Evolutionary conservation across 345 rosid genomes (phyloP).

Genomic region (Salix suchowensis): DNA sequence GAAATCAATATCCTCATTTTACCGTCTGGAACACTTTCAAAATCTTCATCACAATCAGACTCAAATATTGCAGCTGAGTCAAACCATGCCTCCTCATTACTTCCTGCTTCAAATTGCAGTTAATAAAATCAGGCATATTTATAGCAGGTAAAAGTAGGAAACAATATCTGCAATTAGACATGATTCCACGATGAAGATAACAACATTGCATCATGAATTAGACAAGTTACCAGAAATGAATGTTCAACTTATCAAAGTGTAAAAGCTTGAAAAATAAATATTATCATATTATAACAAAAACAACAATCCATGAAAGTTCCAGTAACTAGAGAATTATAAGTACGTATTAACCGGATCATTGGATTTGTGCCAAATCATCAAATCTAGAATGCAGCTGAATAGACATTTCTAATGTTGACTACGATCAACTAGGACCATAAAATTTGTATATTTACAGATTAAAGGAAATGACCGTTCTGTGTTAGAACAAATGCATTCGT

Average conservation of each 20-base stretch:
- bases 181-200: background rate
- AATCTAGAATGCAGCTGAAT: background rate
- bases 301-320: background rate
- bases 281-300: background rate
- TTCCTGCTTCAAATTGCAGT: constrained; percentile 15
- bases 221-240: background rate
- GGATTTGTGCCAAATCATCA: background rate
- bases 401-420: no score
- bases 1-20: constrained; percentile 2
- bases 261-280: background rate
- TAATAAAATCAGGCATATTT: constrained; percentile 7
- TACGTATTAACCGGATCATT: no score
- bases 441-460: no score
- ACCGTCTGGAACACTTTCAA: constrained; percentile 29
- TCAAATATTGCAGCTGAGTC: constrained; percentile 24
- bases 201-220: background rate
- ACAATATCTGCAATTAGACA: background rate
- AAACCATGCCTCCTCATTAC: constrained; percentile 33
- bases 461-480: background rate
- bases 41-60: constrained; percentile 32
- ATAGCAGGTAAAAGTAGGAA: background rate
- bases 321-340: no score
- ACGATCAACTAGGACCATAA: no score
- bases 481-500: background rate
- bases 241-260: background rate